Evolutionary conservation across 768 basidiomycete species (phyloP).

Genomic region (Coprinellus micaceus): DNA sequence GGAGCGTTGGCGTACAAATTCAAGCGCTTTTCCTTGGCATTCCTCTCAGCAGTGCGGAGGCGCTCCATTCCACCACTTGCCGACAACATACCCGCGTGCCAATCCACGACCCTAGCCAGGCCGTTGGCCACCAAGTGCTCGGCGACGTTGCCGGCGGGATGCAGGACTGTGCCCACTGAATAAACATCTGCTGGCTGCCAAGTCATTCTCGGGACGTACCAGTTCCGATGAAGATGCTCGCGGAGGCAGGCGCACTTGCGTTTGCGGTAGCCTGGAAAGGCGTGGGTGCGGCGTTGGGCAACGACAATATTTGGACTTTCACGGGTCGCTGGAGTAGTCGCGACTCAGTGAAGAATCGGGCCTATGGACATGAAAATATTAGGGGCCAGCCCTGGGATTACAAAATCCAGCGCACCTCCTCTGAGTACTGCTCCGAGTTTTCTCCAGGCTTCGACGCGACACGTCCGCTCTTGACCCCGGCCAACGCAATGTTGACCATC

Average conservation of each 20-base stretch:
- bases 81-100: conserved; percentile 96
- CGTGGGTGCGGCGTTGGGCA: conserved; percentile 74
- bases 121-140: conserved; percentile 83
- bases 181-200: neutral
- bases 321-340: conserved; percentile 79
- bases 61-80: conserved; percentile 82
- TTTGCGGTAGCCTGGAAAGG: conserved; percentile 68
- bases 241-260: conserved; percentile 55
- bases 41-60: conserved; percentile 78
- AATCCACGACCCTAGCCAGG: conserved; percentile 89
- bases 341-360: conserved; percentile 90
- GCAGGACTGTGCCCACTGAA: conserved; percentile 51
- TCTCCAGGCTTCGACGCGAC: conserved; percentile 71
- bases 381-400: conserved; percentile 8
- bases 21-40: conserved; percentile 70
- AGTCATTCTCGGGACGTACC: conserved; percentile 41
- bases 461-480: conserved; percentile 76
- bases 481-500: conserved; percentile 79
- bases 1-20: conserved; percentile 65
- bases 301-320: conserved; percentile 71
- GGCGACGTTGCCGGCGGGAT: conserved; percentile 93
- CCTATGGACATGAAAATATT: conserved; percentile 41
- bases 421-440: conserved; percentile 76
- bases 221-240: conserved; percentile 86
- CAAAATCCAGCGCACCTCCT: conserved; percentile 62